phyloP scores from a whole-genome alignment of 495 filamentous ascomycete species.

The Penicillium tannophilum region DNA sequence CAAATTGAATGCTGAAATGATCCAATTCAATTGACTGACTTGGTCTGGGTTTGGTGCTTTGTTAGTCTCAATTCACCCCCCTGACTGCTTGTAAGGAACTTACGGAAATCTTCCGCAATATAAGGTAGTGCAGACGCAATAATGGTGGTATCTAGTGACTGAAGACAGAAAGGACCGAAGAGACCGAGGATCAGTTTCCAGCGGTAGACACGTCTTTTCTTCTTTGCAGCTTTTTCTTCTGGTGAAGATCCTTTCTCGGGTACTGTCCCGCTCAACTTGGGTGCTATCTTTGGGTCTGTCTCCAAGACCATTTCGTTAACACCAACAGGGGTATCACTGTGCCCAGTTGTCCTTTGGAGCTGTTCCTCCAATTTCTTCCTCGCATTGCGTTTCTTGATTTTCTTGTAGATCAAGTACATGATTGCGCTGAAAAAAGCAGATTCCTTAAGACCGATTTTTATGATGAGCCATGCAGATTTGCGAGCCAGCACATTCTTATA shows the following conservation, averaged over 20 bases:
- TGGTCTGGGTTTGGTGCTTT: constrained; percentile 37
- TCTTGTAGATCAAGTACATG: constrained; percentile 20
- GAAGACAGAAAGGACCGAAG: constrained; percentile 52
- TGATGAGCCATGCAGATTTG: not conserved
- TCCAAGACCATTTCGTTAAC: not conserved
- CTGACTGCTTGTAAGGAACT: constrained; percentile 11
- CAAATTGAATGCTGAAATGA: constrained; percentile 62
- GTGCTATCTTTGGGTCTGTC: not conserved
- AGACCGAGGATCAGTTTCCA: constrained; percentile 57
- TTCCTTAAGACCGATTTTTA: not conserved
- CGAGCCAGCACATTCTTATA: not conserved
- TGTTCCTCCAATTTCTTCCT: constrained; percentile 7
- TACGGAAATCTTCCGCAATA: constrained; percentile 62
- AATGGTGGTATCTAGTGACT: constrained; percentile 60
- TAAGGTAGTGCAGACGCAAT: constrained; percentile 60
- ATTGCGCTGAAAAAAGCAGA: not conserved
- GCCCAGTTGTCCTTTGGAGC: not conserved
- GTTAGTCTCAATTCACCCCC: not conserved
- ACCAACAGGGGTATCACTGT: not conserved
- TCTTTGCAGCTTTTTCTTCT: constrained; percentile 15
- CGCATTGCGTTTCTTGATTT: constrained; percentile 20
- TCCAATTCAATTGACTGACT: constrained; percentile 62
- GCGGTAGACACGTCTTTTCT: constrained; percentile 39
- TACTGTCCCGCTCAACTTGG: not conserved
- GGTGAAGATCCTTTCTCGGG: constrained; percentile 7